These are phyloP conservation scores for Mortierella alpina DNA, from an alignment of 192 early-diverging fungal genomes.

Conservation along the genomic window DNA sequence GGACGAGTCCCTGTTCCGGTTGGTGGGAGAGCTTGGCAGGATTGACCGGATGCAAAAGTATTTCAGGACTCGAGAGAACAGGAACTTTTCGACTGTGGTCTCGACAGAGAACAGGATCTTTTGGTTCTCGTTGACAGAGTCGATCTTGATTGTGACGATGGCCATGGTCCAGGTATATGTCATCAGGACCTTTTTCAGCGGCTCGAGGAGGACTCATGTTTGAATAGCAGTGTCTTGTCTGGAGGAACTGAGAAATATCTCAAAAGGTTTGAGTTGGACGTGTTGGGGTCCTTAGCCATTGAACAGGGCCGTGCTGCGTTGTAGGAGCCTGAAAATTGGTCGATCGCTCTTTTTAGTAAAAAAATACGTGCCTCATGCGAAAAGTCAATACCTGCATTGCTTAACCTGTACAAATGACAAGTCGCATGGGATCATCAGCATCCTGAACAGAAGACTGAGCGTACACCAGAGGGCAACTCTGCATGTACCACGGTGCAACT, in stretches of 20 bases:
- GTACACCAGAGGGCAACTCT: too few relatives aligned
- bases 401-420: too few relatives aligned
- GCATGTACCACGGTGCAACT: too few relatives aligned
- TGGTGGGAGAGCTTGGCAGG: conserved; percentile 70
- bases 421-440: too few relatives aligned
- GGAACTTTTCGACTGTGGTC: conserved; percentile 90
- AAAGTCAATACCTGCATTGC: too few relatives aligned
- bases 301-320: too few relatives aligned
- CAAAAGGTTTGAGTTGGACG: background rate
- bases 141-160: conserved; percentile 81
- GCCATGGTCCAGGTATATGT: conserved; percentile 92
- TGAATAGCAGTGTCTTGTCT: background rate
- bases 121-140: conserved; percentile 91
- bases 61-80: conserved; percentile 88
- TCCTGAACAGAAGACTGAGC: too few relatives aligned
- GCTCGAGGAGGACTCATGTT: conserved; percentile 62
- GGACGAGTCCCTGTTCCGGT: conserved; percentile 69
- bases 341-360: too few relatives aligned
- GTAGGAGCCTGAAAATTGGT: too few relatives aligned
- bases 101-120: conserved; percentile 89
- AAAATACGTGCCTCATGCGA: too few relatives aligned
- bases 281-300: too few relatives aligned
- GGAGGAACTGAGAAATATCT: background rate
- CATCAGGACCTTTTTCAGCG: conserved; percentile 93
- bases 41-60: conserved; percentile 87